Conservation (phyloP, 345 rosid species). For the Aurinia saxatilis region DNA sequence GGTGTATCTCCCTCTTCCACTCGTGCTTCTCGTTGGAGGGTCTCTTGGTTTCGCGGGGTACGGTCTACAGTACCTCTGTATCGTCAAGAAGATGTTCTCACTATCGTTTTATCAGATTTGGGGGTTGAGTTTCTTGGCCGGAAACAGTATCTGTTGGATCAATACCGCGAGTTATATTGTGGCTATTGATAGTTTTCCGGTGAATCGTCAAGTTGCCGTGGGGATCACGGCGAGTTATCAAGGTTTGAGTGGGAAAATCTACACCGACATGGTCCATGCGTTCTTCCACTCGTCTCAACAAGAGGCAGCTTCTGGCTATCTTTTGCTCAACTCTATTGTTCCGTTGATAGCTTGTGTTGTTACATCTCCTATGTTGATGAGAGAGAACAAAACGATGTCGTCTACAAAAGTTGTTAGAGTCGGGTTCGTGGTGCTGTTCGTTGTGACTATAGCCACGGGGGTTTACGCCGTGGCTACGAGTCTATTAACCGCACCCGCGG, state of each 20-base stretch:
- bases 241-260: constrained; percentile 73
- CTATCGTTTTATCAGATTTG: constrained; percentile 51
- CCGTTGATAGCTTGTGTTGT: constrained; percentile 40
- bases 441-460: constrained; percentile 59
- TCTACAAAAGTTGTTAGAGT: neutral
- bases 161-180: constrained; percentile 73
- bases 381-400: neutral
- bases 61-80: constrained; percentile 69
- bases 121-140: constrained; percentile 61
- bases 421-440: constrained; percentile 41
- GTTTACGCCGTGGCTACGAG: constrained; percentile 56
- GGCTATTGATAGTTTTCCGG: constrained; percentile 43
- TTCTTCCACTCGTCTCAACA: constrained; percentile 24
- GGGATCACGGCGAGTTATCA: constrained; percentile 75
- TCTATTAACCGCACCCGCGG: constrained; percentile 31
- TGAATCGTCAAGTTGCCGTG: constrained; percentile 50
- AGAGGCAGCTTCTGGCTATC: constrained; percentile 44
- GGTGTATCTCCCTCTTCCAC: no score
- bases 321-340: constrained; percentile 51
- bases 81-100: constrained; percentile 34
- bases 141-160: constrained; percentile 96
- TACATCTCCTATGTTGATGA: constrained; percentile 40
- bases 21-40: constrained; percentile 68
- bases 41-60: constrained; percentile 61
- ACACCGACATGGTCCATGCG: constrained; percentile 51